Evolutionary conservation across 2,329 filamentous ascomycete species (phyloP).

Genomic region (Fusarium multiceps): DNA sequence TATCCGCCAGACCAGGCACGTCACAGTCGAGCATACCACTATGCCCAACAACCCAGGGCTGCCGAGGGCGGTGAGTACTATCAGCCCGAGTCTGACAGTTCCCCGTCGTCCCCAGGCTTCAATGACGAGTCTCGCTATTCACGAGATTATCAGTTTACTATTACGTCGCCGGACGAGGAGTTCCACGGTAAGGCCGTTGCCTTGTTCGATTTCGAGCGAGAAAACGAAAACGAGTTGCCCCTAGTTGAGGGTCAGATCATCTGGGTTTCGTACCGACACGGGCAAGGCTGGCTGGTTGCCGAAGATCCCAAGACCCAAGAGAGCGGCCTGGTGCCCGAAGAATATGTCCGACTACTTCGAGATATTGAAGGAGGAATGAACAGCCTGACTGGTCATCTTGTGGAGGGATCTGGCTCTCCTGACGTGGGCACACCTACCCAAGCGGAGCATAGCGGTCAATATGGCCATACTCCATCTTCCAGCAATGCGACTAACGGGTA

Average conservation of each 20-base stretch:
- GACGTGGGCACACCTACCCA: slow-evolving; percentile 71
- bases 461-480: slow-evolving; percentile 61
- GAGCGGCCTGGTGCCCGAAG: slow-evolving; percentile 93
- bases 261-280: slow-evolving; percentile 94
- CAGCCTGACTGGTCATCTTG: slow-evolving; percentile 72
- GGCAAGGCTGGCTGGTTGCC: slow-evolving; percentile 96
- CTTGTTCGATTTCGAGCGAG: slow-evolving; percentile 91
- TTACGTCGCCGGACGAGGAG: slow-evolving; percentile 94
- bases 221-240: slow-evolving; percentile 96
- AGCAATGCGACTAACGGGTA: slow-evolving; percentile 69
- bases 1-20: slow-evolving; percentile 75
- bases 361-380: slow-evolving; percentile 93
- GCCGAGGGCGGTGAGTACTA: slow-evolving; percentile 64
- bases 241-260: slow-evolving; percentile 95
- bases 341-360: slow-evolving; percentile 90
- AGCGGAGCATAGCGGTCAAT: slow-evolving; percentile 62
- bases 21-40: slow-evolving; percentile 62
- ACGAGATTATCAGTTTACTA: slow-evolving; percentile 92
- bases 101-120: slow-evolving; percentile 68
- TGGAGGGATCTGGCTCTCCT: slow-evolving; percentile 63
- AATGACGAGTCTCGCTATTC: slow-evolving; percentile 81
- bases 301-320: slow-evolving; percentile 95
- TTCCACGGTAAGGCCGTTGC: slow-evolving; percentile 98
- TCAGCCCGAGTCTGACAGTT: slow-evolving; percentile 66
- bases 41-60: slow-evolving; percentile 60